phyloP scores from a whole-genome alignment of 2,329 filamentous ascomycete genomes.

The Neoscytalidium dimidiatum region DNA sequence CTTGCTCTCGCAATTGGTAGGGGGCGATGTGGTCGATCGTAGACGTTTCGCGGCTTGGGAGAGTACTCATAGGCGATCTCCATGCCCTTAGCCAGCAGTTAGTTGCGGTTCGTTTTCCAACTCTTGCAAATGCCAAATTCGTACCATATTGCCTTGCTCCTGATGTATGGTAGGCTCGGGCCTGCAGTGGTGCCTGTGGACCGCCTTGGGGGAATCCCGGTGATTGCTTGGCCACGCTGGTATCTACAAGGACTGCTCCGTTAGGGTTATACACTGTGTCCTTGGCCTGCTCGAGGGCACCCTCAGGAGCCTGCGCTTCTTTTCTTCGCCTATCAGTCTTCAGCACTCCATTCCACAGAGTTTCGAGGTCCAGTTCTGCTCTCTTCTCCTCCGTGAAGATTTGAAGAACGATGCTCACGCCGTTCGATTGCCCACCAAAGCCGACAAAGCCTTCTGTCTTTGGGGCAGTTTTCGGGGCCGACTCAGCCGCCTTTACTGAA shows the following conservation, averaged over 20 bases:
- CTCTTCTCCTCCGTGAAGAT: conserved; percentile 72
- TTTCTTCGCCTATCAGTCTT: conserved; percentile 43
- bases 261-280: not conserved
- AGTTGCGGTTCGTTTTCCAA: not conserved
- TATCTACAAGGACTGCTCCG: not conserved
- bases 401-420: conserved; percentile 68
- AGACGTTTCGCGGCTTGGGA: not conserved
- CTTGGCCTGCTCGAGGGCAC: conserved; percentile 25
- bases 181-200: not conserved
- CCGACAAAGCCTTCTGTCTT: conserved; percentile 65
- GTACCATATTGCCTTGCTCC: not conserved
- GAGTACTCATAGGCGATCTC: conserved; percentile 3
- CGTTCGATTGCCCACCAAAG: conserved; percentile 65
- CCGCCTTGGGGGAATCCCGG: conserved; percentile 4
- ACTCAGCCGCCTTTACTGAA: conserved; percentile 59
- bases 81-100: not conserved
- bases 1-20: not conserved
- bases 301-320: conserved; percentile 33
- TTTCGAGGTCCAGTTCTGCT: conserved; percentile 66
- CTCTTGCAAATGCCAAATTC: conserved; percentile 5
- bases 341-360: conserved; percentile 58
- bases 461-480: not conserved
- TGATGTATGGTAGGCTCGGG: not conserved
- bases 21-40: not conserved
- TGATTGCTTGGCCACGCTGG: not conserved